Base-by-base conservation (phyloP, 768 basidiomycete genomes). In the Russula lepida region DNA sequence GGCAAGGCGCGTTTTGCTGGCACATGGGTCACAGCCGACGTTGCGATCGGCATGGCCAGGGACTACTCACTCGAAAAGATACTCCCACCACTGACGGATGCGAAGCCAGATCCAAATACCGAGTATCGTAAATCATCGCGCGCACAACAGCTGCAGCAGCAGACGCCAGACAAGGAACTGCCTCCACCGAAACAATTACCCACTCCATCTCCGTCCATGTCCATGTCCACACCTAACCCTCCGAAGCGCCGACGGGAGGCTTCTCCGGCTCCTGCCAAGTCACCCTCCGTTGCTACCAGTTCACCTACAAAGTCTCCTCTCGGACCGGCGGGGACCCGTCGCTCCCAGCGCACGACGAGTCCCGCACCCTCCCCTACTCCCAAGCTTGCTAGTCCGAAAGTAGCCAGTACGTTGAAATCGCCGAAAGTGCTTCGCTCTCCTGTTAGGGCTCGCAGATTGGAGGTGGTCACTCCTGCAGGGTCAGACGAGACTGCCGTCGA, bases 1-100 rank as follows among this genome's bases (percentile, higher is more conserved):
- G 80, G 64, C 64, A 76, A 63, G 83, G 88, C 58, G 81, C 85
- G 92, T 64, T 84, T 98, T 58, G 94, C 94, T 2, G 94, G 94
- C 15, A 88, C 85, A 32, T 98, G 94, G 94, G 84, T 92, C 62
- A 78, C 79, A 58, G 77, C 85, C 32, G 69, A 79, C 6, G 71
- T 85, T 9, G 94, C 94, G 0, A 71, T 81, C 44, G 77, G 79
- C 64, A 76, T 95, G 35, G 91, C 89, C 6, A 77, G 79, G 3
- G 74, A 77, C 6, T 98, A 97, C 68, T 73, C 72, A 19, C 76
- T 98, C 7, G 76, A 73, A 6, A 73, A 78, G 4, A 77, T 91
- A 65, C 81, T 92, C 63, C 72, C 80, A 44, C 77, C 80, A 6
- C 84, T 95, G 35, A 81, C 86, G 43, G 77, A 81, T 21, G 89